Evolutionary conservation across 352 stramenopile species (phyloP), one percentile per base, ranked within the genome.

Genomic region (Pythium sukuiense): DNA sequence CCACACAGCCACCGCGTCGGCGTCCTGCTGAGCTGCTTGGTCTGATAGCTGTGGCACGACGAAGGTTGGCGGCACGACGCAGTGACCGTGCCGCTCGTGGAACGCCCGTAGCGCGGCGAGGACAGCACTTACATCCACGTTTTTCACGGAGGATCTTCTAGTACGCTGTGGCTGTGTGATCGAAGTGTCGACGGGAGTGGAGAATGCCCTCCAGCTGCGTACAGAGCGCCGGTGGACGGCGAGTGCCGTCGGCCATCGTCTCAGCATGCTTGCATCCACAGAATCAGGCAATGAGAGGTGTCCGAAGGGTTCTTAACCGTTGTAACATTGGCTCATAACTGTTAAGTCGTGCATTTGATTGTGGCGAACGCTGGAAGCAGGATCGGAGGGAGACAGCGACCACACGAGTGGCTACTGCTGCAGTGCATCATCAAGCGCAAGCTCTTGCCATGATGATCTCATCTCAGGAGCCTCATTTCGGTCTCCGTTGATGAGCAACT

Each of bases 1-100:
- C 81, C 81, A 89, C n/a, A 29, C 16, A 52, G n/a, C 16, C 18
- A 24, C 8, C 3, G 45, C 6, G 20, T 52, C 18, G 3, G 16
- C 5, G 8, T 52, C 45, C 20, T 1, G 6, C 6, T 52, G 45
- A 9, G 45, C n/a, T 16, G n/a, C 45, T 27, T 30, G n/a, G 6
- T 52, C 45, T 29, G n/a, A 29, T 52, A 16, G 20, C 20, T 52
- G 45, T 11, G 45, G 45, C 45, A 52, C 45, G 5, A 52, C 45
- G 45, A 52, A 52, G 5, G 45, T 30, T 29, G 45, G 45, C 45
- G 45, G 20, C 6, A 52, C 45, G 45, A 30, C 45, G 6, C 45
- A 52, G 45, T 52, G 45, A 20, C 45, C 8, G 20, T 52, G 45
- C 5, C 45, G 45, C 2, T 18, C n/a, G 7, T 12, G 18, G 45